Base-by-base conservation (phyloP, 1,284 basidiomycete genomes). In the Malassezia brasiliensis region DNA sequence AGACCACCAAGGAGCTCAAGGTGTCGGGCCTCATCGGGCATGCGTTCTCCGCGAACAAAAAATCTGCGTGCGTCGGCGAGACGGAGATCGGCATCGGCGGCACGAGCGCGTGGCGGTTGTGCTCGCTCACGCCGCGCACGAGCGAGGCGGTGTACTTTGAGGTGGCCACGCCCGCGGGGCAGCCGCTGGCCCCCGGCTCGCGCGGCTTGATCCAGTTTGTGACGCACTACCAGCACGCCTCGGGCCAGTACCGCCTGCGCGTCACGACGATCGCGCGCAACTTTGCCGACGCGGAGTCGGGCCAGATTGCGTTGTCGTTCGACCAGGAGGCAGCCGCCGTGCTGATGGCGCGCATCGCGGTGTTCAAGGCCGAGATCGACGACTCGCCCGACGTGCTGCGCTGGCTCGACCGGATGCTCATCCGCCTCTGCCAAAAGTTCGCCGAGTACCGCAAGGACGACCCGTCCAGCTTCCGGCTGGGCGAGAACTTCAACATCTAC, bases 281-380 rank as follows among this genome's bases (percentile, higher is more conserved):
- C 77, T 98, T 98, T 77, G 91, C 91, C 37, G 94, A 98, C 74
- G 88, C 90, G 1, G 93, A 90, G 17, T 89, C 90, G 12, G 89
- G 90, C 0, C 85, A 83, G 72, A 90, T 98, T 63, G 87, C 90
- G 0, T 85, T 86, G 10, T 89, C 88, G 25, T 98, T 98, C 75
- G 93, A 99, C 77, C 94, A 99, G 76, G 94, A 99, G 78, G 89
- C 91, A 0, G 87, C 94, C 0, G 94, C 94, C 1, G 93, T 98
- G 42, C 79, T 99, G 64, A 98, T 99, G 94, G 89, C 94, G 2
- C 83, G 94, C 61, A 98, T 98, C 73, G 91, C 94, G 0, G 91
- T 96, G 14, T 98, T 96, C 83, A 96, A 96, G 78, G 94, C 93
- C 22, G 94, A 99, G 78, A 94, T 98, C 62, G 94, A 99, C 74